Evolutionary conservation across 2,329 filamentous ascomycete genomes (phyloP), one percentile per base, ranked within the genome.

Genomic region (Pezicula rhizophila): DNA sequence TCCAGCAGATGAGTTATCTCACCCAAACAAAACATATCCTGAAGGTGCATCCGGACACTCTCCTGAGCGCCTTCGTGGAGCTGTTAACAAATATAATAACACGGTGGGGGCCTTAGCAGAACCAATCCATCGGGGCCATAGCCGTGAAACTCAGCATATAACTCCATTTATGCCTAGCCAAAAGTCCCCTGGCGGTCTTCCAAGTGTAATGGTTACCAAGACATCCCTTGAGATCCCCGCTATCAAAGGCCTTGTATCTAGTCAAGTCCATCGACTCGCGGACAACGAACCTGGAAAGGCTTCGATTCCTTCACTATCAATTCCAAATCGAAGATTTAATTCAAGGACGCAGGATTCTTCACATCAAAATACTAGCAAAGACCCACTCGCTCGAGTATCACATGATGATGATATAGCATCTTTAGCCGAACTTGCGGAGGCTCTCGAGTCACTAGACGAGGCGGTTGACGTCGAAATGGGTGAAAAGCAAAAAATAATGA

Each of bases 351-450:
- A 53, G 37, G 53, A 44, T 25, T 46, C 53, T 50, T 43, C 41
- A 40, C 15, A 15, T 39, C 15, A 34, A 45, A 47, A 49, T 47
- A 37, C 8, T 8, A 47, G 40, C 4, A 55, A 47, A 49, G 55
- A 61, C 47, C 59, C 58, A 15, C 45, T 60, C 11, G 43, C 35
- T 7, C 53, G 45, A 35, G 47, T 61, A 17, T 61, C 60, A 26
- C 51, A 52, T 15, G 54, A 59, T 26, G 55, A 63, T 31, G 60
- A 63, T 44, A 35, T 52, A 7, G 53, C 56, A 14, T 63, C 60
- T 18, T 53, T 63, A 38, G 52, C 47, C 11, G 42, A 46, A 23
- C 52, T 63, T 11, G 57, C 57, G 10, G 42, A 52, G 39, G 57
- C 52, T 34, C 39, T 61, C 35, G 41, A 50, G 14, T 43, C 35